Conservation (phyloP, 371 early-diverging fungal genomes). For the Mortierella sp. region DNA sequence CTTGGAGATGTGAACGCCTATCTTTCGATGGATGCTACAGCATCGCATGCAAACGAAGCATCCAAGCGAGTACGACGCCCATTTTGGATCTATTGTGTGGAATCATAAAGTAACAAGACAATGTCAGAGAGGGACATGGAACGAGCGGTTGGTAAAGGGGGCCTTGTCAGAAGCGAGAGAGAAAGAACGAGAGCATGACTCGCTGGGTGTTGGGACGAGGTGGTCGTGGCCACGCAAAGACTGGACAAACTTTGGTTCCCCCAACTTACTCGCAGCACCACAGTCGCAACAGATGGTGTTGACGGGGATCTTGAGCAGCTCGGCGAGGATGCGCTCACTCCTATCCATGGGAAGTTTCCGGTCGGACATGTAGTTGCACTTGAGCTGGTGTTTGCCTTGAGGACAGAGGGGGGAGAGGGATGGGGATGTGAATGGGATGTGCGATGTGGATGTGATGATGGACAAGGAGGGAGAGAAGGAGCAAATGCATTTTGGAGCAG, state of each 20-base stretch:
- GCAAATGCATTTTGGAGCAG: no score
- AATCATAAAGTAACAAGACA: background rate
- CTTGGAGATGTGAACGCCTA: conserved; percentile 94
- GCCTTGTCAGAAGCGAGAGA: no score
- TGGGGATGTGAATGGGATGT: background rate
- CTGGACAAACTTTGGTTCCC: background rate
- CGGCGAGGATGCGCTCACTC: conserved; percentile 71
- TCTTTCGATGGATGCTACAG: conserved; percentile 89
- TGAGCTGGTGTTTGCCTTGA: background rate
- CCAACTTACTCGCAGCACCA: conserved; percentile 70
- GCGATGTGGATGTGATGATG: no score
- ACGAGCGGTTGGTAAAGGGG: no score
- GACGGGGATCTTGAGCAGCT: conserved; percentile 77
- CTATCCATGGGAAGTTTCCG: conserved; percentile 45
- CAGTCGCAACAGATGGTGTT: conserved; percentile 89
- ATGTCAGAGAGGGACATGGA: conserved; percentile 2
- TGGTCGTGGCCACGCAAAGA: no score
- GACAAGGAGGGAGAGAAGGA: no score
- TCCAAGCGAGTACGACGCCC: conserved; percentile 95
- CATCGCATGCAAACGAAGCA: conserved; percentile 95
- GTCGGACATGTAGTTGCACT: conserved; percentile 28
- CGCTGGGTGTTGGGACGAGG: no score
- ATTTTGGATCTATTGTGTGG: conserved; percentile 83
- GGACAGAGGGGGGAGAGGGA: background rate
- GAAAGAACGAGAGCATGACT: no score